These are phyloP conservation scores for Umbilicaria muhlenbergii DNA, from an alignment of 495 filamentous ascomycete genomes.

Conservation along the genomic window DNA sequence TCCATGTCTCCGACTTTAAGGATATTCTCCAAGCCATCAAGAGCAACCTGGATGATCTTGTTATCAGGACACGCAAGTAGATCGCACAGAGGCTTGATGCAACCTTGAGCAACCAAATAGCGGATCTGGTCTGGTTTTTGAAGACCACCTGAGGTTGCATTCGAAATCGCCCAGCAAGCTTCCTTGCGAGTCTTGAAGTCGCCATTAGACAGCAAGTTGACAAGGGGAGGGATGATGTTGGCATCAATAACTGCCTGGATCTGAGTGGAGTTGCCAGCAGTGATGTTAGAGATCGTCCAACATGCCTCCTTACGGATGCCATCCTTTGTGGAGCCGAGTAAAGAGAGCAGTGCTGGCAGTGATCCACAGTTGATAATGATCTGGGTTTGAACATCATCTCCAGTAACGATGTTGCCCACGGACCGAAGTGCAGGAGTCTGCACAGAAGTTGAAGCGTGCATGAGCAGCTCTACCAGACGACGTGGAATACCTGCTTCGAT, in stretches of 20 bases:
- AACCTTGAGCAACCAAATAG: slow-evolving; percentile 81
- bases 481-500: slow-evolving; percentile 97
- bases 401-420: slow-evolving; percentile 97
- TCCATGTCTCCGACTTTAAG: slow-evolving; percentile 98
- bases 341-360: slow-evolving; percentile 75
- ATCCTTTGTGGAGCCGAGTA: slow-evolving; percentile 92
- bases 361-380: slow-evolving; percentile 98
- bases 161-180: slow-evolving; percentile 99
- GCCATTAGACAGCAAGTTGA: slow-evolving; percentile 87
- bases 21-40: slow-evolving; percentile 98
- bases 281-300: slow-evolving; percentile 99
- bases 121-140: slow-evolving; percentile 98
- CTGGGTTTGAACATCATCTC: slow-evolving; percentile 97
- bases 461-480: slow-evolving; percentile 89
- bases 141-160: slow-evolving; percentile 92
- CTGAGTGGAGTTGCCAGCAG: slow-evolving; percentile 92
- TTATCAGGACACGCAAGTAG: slow-evolving; percentile 95
- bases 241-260: slow-evolving; percentile 96
- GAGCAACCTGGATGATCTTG: slow-evolving; percentile 99
- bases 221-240: slow-evolving; percentile 88
- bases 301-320: slow-evolving; percentile 99
- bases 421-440: slow-evolving; percentile 95
- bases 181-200: slow-evolving; percentile 99
- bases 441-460: slow-evolving; percentile 98
- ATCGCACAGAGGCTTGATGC: slow-evolving; percentile 96